Base-by-base conservation (phyloP, 305 asterid species). In the Lippia alba region DNA sequence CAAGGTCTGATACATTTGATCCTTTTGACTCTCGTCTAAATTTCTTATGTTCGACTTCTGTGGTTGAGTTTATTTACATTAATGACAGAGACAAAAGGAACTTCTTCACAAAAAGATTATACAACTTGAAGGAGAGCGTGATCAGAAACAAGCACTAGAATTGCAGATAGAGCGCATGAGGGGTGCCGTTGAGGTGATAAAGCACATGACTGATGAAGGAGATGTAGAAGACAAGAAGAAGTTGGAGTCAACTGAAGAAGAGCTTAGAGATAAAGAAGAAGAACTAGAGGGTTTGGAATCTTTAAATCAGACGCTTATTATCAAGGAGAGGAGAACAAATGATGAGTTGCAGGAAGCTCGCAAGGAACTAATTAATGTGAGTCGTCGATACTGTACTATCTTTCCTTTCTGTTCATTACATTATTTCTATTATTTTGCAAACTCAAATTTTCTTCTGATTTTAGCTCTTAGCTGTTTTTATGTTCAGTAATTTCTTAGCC, bases 301-400 rank as follows among this genome's bases (percentile, higher is more conserved):
- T 36, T 18, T 88, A 20, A 82, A 75, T 80, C 88, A 86, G 78
- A 24, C 76, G 63, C 90, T 92, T 24, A 78, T 87, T 60, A 44
- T 90, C 75, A 87, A 84, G 86, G 91, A 88, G 78, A 80, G 92
- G 74, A 80, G 60, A 30, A 61, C 86, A 67, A 89, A 91, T 61
- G 97, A 91, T 40, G 96, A 94, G 79, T 66, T 91, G 79, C 94
- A 89, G 65, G 96, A 86, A 33, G 98, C 96, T 66, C 94, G 92
- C 40, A 91, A 89, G 80, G 88, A 80, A 70, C 79, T 94, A 40
- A 72, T 87, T 36, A 20, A 55, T 39, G 98, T 92, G 73, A 81
- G 90, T 82, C 68, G 59, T 78, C 60, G 18, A 19, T 55, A n/a
- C 11, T 44, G 59, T 30, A 51, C 49, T 40, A 19, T 33, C 17